These are phyloP conservation scores for Cicer pinnatifidum DNA, from an alignment of 306 rosid species.

Conservation along the genomic window DNA sequence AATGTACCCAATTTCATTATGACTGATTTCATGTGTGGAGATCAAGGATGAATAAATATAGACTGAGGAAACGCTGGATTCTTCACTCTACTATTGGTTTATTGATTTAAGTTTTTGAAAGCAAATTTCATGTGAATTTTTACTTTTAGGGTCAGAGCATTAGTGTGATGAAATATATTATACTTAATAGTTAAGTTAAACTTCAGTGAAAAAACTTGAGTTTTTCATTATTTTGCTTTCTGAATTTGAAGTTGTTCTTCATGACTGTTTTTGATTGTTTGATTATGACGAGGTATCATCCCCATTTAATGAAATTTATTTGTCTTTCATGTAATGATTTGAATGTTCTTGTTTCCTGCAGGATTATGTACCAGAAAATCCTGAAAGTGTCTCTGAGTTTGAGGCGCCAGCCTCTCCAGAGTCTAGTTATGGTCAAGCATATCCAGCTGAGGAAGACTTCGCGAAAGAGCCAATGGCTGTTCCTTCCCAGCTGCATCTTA, in stretches of 20 bases:
- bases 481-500: conserved; percentile 81
- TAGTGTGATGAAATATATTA: conserved; percentile 8
- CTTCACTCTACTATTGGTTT: conserved; percentile 17
- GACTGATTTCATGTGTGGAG: conserved; percentile 14
- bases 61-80: conserved; percentile 27
- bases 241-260: conserved; percentile 34
- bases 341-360: conserved; percentile 47
- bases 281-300: conserved; percentile 21
- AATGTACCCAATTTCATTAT: conserved; percentile 12
- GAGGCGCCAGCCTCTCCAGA: conserved; percentile 90
- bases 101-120: conserved; percentile 17
- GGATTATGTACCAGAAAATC: conserved; percentile 82
- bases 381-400: conserved; percentile 68
- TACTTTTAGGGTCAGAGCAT: conserved; percentile 28
- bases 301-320: conserved; percentile 10
- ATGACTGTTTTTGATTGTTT: conserved; percentile 8
- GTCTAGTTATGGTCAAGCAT: conserved; percentile 68
- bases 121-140: conserved; percentile 25
- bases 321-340: conserved; percentile 25
- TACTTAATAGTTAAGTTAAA: neutral
- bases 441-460: conserved; percentile 78
- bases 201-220: neutral
- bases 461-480: conserved; percentile 81
- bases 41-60: conserved; percentile 1
- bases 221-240: conserved; percentile 14